These are phyloP conservation scores for Akanthomyces dipterigenus DNA, from an alignment of 2,329 filamentous ascomycete species.

Conservation along the genomic window DNA sequence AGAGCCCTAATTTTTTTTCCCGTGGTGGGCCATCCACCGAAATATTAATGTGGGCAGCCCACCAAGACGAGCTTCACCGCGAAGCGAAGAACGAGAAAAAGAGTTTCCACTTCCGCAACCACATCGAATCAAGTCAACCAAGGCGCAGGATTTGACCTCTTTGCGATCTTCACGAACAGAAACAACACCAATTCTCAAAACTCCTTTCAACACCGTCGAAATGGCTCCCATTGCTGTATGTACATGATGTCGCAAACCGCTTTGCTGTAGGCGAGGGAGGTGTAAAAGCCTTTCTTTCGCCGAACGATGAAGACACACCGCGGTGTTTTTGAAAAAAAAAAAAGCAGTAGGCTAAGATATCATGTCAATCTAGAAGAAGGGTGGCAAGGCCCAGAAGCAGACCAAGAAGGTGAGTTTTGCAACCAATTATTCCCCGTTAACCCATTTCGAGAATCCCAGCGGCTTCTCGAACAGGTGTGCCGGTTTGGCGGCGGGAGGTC, in stretches of 20 bases:
- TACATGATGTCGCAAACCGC: slow-evolving; percentile 58
- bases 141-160: slow-evolving; percentile 79
- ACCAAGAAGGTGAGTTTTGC: slow-evolving; percentile 67
- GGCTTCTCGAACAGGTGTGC: not conserved
- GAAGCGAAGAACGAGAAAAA: slow-evolving; percentile 7
- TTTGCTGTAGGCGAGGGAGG: slow-evolving; percentile 79
- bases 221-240: slow-evolving; percentile 89
- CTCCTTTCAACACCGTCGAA: slow-evolving; percentile 34
- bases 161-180: slow-evolving; percentile 40
- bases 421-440: not conserved
- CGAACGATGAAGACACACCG: slow-evolving; percentile 19
- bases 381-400: slow-evolving; percentile 66
- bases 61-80: slow-evolving; percentile 10
- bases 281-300: not conserved
- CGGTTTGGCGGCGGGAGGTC: not conserved
- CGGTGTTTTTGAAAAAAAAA: not conserved
- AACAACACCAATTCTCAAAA: slow-evolving; percentile 15
- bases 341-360: slow-evolving; percentile 93
- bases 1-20: slow-evolving; percentile 29
- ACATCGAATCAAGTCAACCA: slow-evolving; percentile 19
- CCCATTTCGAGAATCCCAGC: not conserved
- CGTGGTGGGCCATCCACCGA: slow-evolving; percentile 20
- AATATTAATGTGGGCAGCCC: slow-evolving; percentile 17
- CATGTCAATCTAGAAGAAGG: slow-evolving; percentile 59
- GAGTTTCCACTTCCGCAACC: slow-evolving; percentile 13